Evolutionary conservation across 192 early-diverging fungal species (phyloP), one percentile per base, ranked within the genome.

Genomic region (Coemansia sp.): DNA sequence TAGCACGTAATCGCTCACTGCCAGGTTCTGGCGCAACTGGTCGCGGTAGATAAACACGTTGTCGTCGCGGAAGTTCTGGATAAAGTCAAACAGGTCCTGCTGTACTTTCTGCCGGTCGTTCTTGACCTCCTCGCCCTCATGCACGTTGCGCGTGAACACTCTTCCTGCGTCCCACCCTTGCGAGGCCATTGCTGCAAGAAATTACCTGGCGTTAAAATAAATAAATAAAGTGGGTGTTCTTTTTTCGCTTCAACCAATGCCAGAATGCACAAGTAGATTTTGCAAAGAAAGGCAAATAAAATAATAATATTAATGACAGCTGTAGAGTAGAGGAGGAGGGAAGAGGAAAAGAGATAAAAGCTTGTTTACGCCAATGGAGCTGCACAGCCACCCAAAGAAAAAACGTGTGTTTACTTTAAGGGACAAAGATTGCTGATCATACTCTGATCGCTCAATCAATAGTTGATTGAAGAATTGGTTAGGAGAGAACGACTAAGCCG

Each of bases 11-110:
- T 91, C 88, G 68, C 90, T 88, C 39, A 91, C 78, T 52, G 90
- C 87, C 30, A 90, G 71, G 84, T 98, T 97, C 66, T 94, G 88
- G 35, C 88, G 88, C 61, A 97, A 87, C 86, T 96, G 94, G 84
- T 99, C 95, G 84, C 95, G 90, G 63, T 96, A 96, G 59, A 95
- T 84, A 83, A 89, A 95, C 59, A 89, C 85, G 68, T 92, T 91
- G 77, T 91, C 92, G 62, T 95, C 74, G 64, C 91, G 88, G 72
- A 95, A 98, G 67, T 91, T 91, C 58, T 92, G 87, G 69, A 98
- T 85, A 80, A 98, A 98, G 43, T 88, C 88, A 43, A 88, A 85
- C 72, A 96, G 89, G 71, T 86, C 73, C 62, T 88, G 77, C 71
- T 92, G 90, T 57, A 88, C 50, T 67, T 86, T 84, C 60, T 81